Percentiles rank a stretch among this genome's conserved stretches.
Conservation (phyloP, 2,329 filamentous ascomycete genomes). For the Beauveria asiatica region DNA sequence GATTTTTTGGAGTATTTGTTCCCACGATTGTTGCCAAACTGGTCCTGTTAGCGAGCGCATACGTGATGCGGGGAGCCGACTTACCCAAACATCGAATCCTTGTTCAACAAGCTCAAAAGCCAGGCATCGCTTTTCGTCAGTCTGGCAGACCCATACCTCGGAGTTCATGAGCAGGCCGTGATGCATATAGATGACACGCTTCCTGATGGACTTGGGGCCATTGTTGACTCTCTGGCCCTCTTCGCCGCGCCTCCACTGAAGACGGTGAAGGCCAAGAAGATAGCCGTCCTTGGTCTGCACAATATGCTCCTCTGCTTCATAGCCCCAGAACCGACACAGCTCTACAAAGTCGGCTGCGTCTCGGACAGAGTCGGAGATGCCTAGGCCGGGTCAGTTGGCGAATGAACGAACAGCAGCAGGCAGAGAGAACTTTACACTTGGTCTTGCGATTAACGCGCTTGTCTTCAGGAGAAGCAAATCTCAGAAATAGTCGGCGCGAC, state of each 20-base stretch:
- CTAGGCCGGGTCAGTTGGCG: slow-evolving; percentile 54
- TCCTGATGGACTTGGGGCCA: slow-evolving; percentile 58
- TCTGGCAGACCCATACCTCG: slow-evolving; percentile 94
- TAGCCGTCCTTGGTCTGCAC: slow-evolving; percentile 93
- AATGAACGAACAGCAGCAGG: slow-evolving; percentile 18
- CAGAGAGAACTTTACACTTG: slow-evolving; percentile 37
- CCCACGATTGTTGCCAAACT: slow-evolving; percentile 93
- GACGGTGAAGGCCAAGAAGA: slow-evolving; percentile 77
- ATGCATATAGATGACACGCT: slow-evolving; percentile 87
- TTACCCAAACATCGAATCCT: slow-evolving; percentile 91
- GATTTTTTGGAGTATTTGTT: slow-evolving; percentile 99
- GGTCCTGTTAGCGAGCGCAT: slow-evolving; percentile 18
- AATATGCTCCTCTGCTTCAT: slow-evolving; percentile 91
- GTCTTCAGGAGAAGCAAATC: slow-evolving; percentile 60
- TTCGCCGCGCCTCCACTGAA: slow-evolving; percentile 77
- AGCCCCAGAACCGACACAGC: slow-evolving; percentile 84
- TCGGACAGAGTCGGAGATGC: slow-evolving; percentile 66
- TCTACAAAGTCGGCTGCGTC: slow-evolving; percentile 89
- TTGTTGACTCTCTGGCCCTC: slow-evolving; percentile 71
- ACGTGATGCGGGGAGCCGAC: slow-evolving; percentile 20
- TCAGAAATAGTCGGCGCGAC: slow-evolving; percentile 76
- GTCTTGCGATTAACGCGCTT: slow-evolving; percentile 60
- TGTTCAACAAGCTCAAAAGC: slow-evolving; percentile 83
- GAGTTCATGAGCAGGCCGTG: slow-evolving; percentile 98
- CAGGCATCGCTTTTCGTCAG: slow-evolving; percentile 75